Evolutionary conservation across 768 basidiomycete species (phyloP), one percentile per base, ranked within the genome.

Genomic region (Leccinum truebloodii): DNA sequence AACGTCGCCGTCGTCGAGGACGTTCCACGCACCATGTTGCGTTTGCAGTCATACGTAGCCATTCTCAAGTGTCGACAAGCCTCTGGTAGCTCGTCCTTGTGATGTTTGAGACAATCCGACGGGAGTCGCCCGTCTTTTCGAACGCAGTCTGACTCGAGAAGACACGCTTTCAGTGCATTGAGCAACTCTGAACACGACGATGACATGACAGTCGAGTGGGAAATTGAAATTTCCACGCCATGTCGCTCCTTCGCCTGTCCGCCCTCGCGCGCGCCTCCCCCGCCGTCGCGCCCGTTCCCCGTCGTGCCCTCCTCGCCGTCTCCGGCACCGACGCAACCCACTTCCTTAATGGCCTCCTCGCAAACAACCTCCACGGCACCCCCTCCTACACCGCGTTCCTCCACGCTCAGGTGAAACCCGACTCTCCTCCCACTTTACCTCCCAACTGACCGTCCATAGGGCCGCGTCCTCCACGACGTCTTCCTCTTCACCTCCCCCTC

Each of bases 31-130:
- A 93, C 92, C 90, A 93, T 90, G 48, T 88, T 91, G 60, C 92
- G 82, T 74, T 96, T 96, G 77, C 94, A 96, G 65, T 95, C 92
- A 66, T 90, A 94, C 1, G 90, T 87, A 12, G 92, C 91, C 73
- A 85, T 86, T 55, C 94, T 81, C 57, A 96, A 76, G 28, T 85
- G 82, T 70, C 86, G 84, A 71, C 94, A 96, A 66, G 89, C 81
- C 65, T 90, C 86, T 2, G 94, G 93, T 26, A 96, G 80, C 63
- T 93, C 88, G 57, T 87, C 78, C 24, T 75, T 77, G 74, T 95
- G 90, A 28, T 90, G 70, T 67, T 82, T 86, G 52, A 96, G 81
- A 74, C 94, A 96, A 34, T 92, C 89, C 0, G 92, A 94, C 7
- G 94, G 94, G n/a, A 90, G 79, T 57, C 79, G 76, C 3, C 88